Evolutionary conservation across 1,139 yeast genomes (phyloP).

Genomic region (Lodderomyces margitis): DNA sequence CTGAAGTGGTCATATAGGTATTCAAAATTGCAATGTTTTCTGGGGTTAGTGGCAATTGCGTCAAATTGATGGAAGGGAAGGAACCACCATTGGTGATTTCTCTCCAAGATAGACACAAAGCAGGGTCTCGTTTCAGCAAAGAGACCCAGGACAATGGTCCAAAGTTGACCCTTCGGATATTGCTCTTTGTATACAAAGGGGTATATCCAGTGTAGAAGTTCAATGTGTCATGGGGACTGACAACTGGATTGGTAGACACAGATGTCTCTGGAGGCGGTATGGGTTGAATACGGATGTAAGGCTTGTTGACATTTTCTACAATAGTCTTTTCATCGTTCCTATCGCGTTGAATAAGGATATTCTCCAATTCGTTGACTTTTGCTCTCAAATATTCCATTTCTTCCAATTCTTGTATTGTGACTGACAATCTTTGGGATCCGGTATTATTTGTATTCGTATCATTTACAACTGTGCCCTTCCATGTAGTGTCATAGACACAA

Average conservation of each 20-base stretch:
- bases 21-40: slow-evolving; percentile 18
- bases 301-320: neutral
- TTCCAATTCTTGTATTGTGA: slow-evolving; percentile 1
- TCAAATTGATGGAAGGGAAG: slow-evolving; percentile 9
- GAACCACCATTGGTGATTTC: slow-evolving; percentile 6
- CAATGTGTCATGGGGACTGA: slow-evolving; percentile 22
- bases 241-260: slow-evolving; percentile 26
- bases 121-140: slow-evolving; percentile 32
- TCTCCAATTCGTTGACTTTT: slow-evolving; percentile 6
- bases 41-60: slow-evolving; percentile 13
- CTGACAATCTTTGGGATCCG: neutral
- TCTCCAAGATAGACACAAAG: slow-evolving; percentile 28
- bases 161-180: slow-evolving; percentile 27
- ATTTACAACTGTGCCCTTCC: slow-evolving; percentile 1
- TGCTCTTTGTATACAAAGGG: slow-evolving; percentile 25
- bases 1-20: slow-evolving; percentile 3
- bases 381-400: slow-evolving; percentile 8
- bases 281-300: neutral
- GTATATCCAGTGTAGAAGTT: slow-evolving; percentile 33
- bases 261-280: slow-evolving; percentile 10
- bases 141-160: slow-evolving; percentile 44
- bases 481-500: slow-evolving; percentile 22
- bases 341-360: neutral
- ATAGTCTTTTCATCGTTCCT: neutral
- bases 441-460: neutral